Percentiles rank a stretch among this genome's conserved stretches.
phyloP scores from a whole-genome alignment of 1,284 basidiomycete genomes.

The Cryptococcus sp. region DNA sequence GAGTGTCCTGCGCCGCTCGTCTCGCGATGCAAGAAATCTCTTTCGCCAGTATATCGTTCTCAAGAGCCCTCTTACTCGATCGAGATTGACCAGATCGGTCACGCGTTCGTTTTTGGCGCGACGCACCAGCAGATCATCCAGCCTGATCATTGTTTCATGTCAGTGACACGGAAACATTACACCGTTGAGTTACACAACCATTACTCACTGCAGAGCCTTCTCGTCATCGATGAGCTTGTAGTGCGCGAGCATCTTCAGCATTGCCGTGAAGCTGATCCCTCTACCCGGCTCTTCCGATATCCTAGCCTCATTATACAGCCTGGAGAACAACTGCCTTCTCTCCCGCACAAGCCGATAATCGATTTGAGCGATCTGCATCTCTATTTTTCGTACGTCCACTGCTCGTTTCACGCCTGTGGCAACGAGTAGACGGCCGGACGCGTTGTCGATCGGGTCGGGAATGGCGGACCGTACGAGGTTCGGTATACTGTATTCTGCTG shows the following conservation, averaged over 20 bases:
- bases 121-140: constrained; percentile 76
- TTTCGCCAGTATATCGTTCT: constrained; percentile 73
- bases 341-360: constrained; percentile 67
- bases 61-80: constrained; percentile 76
- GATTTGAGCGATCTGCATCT: constrained; percentile 63
- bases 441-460: constrained; percentile 34
- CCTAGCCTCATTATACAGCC: constrained; percentile 81
- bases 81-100: constrained; percentile 77
- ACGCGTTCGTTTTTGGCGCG: constrained; percentile 77
- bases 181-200: too few species aligned
- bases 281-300: constrained; percentile 69
- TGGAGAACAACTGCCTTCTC: constrained; percentile 69
- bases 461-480: constrained; percentile 58
- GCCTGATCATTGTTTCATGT: constrained; percentile 55
- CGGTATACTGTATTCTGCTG: constrained; percentile 64
- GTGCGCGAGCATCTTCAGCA: constrained; percentile 86
- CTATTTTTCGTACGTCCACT: constrained; percentile 68
- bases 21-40: constrained; percentile 59
- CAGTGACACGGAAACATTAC: neutral
- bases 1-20: constrained; percentile 31
- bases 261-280: constrained; percentile 88
- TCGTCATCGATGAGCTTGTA: constrained; percentile 89
- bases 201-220: constrained; percentile 76
- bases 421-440: constrained; percentile 24
- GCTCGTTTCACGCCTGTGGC: constrained; percentile 54